phyloP scores from a whole-genome alignment of 139 green algal species.

The Chlorella vulgaris region DNA sequence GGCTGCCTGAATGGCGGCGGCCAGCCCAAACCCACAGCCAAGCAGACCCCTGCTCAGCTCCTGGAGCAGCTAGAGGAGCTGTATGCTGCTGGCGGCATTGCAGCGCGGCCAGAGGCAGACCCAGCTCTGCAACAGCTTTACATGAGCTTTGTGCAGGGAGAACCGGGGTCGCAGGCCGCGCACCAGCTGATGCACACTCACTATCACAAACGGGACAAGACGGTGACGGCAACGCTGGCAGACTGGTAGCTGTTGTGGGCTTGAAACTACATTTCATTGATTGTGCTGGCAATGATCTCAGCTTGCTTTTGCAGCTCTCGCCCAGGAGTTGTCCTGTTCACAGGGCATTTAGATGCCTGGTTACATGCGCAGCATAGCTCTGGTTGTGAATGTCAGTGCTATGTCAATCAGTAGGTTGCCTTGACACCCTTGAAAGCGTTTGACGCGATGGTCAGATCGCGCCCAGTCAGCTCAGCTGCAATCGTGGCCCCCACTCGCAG shows the following conservation, averaged over 20 bases:
- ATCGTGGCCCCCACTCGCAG: conserved; percentile 52
- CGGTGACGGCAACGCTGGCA: conserved; percentile 39
- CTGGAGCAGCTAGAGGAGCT: conserved; percentile 59
- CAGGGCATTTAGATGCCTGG: no score
- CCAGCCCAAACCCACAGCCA: conserved; percentile 71
- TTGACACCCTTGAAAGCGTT: background rate
- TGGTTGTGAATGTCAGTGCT: no score
- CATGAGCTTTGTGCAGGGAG: conserved; percentile 35
- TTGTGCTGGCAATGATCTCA: no score
- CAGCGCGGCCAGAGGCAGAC: conserved; percentile 1
- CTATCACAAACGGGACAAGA: conserved; percentile 76
- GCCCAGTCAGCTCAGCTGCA: conserved; percentile 28
- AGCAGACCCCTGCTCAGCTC: conserved; percentile 58
- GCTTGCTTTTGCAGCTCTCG: no score
- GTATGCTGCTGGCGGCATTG: conserved; percentile 49
- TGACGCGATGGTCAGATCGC: background rate
- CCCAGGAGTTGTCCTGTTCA: no score
- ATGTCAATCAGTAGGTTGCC: conserved; percentile 20
- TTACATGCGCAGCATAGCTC: no score
- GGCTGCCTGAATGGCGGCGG: conserved; percentile 96
- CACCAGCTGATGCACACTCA: conserved; percentile 71
- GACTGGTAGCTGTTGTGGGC: conserved; percentile 54
- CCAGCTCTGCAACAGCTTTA: conserved; percentile 64
- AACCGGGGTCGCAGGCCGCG: conserved; percentile 40
- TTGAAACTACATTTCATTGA: background rate